phyloP scores from a whole-genome alignment of 1,284 basidiomycete species.

The Ustilago esculenta region DNA sequence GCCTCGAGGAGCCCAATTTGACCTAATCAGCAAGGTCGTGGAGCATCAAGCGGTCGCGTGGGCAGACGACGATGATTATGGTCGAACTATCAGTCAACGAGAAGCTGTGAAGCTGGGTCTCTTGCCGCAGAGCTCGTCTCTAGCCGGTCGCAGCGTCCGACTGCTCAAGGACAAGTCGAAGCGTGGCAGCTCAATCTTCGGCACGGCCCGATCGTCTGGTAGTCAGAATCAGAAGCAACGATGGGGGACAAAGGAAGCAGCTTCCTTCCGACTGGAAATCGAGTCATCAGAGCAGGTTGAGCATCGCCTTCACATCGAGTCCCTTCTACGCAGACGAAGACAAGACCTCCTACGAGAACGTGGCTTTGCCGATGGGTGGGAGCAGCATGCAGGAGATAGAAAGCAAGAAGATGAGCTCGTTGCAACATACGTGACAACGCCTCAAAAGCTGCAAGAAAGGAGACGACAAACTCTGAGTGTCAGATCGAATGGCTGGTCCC shows the following conservation, averaged over 20 bases:
- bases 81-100: conserved; percentile 52
- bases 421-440: conserved; percentile 34
- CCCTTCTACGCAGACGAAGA: conserved; percentile 44
- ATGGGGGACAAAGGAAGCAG: neutral
- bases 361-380: conserved; percentile 24
- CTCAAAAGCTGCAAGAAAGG: conserved; percentile 24
- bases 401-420: conserved; percentile 41
- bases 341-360: conserved; percentile 39
- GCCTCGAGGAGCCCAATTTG: conserved; percentile 50
- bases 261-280: conserved; percentile 32
- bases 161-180: conserved; percentile 8
- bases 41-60: conserved; percentile 50
- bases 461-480: conserved; percentile 14
- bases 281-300: conserved; percentile 47
- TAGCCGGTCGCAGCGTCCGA: conserved; percentile 1
- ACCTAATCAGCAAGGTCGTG: conserved; percentile 48
- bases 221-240: neutral
- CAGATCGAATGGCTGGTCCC: neutral
- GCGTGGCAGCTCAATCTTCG: conserved; percentile 2
- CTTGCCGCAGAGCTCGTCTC: conserved; percentile 14
- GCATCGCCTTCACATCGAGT: conserved; percentile 33
- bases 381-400: conserved; percentile 1
- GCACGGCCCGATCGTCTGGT: neutral
- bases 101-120: conserved; percentile 55
- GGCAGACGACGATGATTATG: conserved; percentile 64